phyloP scores from a whole-genome alignment of 2,329 filamentous ascomycete genomes.

The Didymellaceae sp. region DNA sequence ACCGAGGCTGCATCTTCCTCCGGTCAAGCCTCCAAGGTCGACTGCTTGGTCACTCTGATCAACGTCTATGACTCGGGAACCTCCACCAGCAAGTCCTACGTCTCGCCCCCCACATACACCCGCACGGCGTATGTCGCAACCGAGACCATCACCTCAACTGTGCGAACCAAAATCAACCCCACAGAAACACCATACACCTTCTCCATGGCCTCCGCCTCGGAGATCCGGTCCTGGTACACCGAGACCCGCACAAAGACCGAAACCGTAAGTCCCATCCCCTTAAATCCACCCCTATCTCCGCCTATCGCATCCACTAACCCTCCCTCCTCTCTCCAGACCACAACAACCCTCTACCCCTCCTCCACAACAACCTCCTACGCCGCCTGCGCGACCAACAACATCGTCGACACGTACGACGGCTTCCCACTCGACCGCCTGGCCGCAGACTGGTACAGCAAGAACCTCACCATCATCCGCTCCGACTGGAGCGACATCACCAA shows the following conservation, averaged over 20 bases:
- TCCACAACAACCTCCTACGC: slow-evolving; percentile 8
- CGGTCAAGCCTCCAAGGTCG: slow-evolving; percentile 4
- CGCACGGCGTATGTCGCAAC: slow-evolving; percentile 9
- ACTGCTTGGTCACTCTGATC: slow-evolving; percentile 12
- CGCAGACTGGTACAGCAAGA: slow-evolving; percentile 14
- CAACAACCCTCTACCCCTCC: slow-evolving; percentile 9
- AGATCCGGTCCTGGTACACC: slow-evolving; percentile 3
- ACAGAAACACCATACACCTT: slow-evolving; percentile 12
- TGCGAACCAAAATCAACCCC: slow-evolving; percentile 6
- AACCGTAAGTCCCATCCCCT: slow-evolving; percentile 1
- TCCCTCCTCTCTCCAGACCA: slow-evolving; percentile 3
- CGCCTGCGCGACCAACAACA: slow-evolving; percentile 11
- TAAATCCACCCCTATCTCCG: neutral
- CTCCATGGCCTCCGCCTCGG: slow-evolving; percentile 7
- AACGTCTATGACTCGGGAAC: slow-evolving; percentile 13
- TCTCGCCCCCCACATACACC: slow-evolving; percentile 12
- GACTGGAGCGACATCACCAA: slow-evolving; percentile 11
- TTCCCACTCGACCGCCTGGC: slow-evolving; percentile 7
- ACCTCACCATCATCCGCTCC: slow-evolving; percentile 10
- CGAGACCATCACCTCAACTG: slow-evolving; percentile 10
- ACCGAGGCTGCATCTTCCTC: neutral
- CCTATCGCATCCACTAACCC: neutral
- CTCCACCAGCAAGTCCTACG: slow-evolving; percentile 8
- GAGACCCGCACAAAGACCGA: slow-evolving; percentile 8
- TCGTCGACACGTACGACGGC: slow-evolving; percentile 7